A percentile compares a stretch with the other conserved stretches of the same genome.
These are phyloP conservation scores for Trametes versicolor DNA, from an alignment of 1,284 basidiomycete species.

Conservation along the genomic window DNA sequence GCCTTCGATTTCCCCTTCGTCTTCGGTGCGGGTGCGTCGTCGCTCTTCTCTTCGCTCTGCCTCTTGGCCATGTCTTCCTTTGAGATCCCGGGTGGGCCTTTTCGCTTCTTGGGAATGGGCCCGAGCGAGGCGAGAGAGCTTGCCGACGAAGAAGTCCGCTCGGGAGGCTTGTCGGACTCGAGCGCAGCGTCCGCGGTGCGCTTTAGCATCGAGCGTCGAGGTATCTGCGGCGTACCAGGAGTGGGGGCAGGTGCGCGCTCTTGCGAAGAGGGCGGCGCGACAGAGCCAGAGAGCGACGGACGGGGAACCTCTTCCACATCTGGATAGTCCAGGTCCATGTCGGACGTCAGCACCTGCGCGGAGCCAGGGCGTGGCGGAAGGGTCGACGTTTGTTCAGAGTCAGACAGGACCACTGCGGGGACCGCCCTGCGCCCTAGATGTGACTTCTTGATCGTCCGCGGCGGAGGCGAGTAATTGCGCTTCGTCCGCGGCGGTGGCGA, in stretches of 20 bases:
- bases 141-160: background rate
- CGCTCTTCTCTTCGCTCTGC: background rate
- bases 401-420: background rate
- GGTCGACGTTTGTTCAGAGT: background rate
- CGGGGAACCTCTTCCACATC: background rate
- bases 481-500: no score
- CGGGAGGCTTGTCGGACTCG: background rate
- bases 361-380: background rate
- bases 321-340: background rate
- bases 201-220: constrained; percentile 1
- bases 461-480: background rate
- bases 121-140: background rate
- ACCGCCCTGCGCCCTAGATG: background rate
- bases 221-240: background rate
- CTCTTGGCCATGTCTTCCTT: background rate
- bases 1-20: background rate
- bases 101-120: constrained; percentile 8
- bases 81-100: constrained; percentile 9
- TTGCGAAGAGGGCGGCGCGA: background rate
- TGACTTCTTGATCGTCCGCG: background rate
- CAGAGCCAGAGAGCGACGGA: background rate
- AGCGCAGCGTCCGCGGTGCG: background rate
- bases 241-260: background rate
- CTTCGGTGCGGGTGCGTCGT: background rate
- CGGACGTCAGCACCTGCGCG: background rate